phyloP scores from a whole-genome alignment of 148 eudicot genomes.

The Polygonum maritimum region DNA sequence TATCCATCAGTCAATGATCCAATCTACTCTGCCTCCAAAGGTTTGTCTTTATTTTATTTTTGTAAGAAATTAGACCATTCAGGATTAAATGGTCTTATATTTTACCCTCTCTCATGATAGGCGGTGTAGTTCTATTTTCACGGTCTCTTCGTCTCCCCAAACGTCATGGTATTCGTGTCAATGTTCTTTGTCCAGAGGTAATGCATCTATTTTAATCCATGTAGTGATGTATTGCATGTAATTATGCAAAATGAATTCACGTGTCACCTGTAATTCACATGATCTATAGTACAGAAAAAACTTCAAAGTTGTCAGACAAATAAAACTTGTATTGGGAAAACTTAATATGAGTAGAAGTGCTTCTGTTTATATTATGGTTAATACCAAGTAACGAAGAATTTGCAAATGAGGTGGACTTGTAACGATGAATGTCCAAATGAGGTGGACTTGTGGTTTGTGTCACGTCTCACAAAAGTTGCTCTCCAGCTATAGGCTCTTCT shows the following conservation, averaged over 20 bases:
- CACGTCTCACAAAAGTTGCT: not conserved
- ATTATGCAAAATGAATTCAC: not conserved
- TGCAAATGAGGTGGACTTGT: not conserved
- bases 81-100: not conserved
- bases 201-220: constrained; percentile 13
- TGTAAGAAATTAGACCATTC: not conserved
- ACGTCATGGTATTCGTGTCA: constrained; percentile 74
- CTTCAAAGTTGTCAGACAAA: not conserved
- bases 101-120: constrained; percentile 24
- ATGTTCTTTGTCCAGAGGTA: constrained; percentile 96
- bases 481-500: not conserved
- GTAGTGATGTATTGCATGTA: not conserved
- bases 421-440: not conserved
- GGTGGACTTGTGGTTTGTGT: not conserved
- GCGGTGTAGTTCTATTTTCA: constrained; percentile 80
- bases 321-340: not conserved
- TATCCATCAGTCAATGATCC: constrained; percentile 63
- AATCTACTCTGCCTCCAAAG: constrained; percentile 77
- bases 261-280: not conserved
- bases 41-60: constrained; percentile 22
- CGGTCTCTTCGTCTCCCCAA: constrained; percentile 65
- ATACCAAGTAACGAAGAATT: not conserved
- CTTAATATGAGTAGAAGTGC: not conserved
- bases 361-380: not conserved
- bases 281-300: not conserved